Evolutionary conservation across 2,329 filamentous ascomycete genomes (phyloP).

Genomic region (Aspergillus brunneoviolaceus): DNA sequence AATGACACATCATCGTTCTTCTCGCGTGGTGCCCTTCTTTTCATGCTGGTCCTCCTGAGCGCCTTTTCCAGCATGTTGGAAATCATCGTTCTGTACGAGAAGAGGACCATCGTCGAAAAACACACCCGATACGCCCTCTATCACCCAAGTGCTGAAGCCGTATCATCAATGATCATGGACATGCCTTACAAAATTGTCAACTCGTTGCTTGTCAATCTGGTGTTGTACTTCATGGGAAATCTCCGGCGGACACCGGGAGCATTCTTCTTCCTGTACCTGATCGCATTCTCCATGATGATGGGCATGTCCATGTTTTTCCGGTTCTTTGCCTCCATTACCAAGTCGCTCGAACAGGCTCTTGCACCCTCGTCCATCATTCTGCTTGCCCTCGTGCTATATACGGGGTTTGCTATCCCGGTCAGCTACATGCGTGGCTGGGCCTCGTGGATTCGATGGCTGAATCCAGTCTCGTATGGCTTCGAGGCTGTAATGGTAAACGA

Average conservation of each 20-base stretch:
- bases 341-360: conserved; percentile 59
- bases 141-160: conserved; percentile 16
- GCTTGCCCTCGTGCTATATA: conserved; percentile 41
- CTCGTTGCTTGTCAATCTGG: conserved; percentile 69
- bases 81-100: conserved; percentile 20
- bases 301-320: conserved; percentile 82
- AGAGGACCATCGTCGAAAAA: conserved; percentile 21
- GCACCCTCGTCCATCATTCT: conserved; percentile 51
- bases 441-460: conserved; percentile 75
- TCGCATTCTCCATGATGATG: conserved; percentile 69
- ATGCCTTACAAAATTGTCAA: conserved; percentile 74
- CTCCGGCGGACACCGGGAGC: conserved; percentile 68
- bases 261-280: conserved; percentile 81
- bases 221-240: conserved; percentile 82
- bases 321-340: conserved; percentile 69
- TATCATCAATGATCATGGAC: conserved; percentile 15
- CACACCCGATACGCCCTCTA: conserved; percentile 22
- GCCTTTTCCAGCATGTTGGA: conserved; percentile 75
- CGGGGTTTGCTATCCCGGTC: conserved; percentile 43
- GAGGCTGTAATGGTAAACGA: conserved; percentile 82
- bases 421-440: conserved; percentile 72
- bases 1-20: conserved; percentile 69
- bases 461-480: conserved; percentile 77
- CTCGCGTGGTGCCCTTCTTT: conserved; percentile 71
- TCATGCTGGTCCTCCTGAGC: conserved; percentile 81